Percentiles rank a stretch among this genome's conserved stretches.
Conservation (phyloP, 2,329 filamentous ascomycete genomes). For the Curvularia eragrostidis region DNA sequence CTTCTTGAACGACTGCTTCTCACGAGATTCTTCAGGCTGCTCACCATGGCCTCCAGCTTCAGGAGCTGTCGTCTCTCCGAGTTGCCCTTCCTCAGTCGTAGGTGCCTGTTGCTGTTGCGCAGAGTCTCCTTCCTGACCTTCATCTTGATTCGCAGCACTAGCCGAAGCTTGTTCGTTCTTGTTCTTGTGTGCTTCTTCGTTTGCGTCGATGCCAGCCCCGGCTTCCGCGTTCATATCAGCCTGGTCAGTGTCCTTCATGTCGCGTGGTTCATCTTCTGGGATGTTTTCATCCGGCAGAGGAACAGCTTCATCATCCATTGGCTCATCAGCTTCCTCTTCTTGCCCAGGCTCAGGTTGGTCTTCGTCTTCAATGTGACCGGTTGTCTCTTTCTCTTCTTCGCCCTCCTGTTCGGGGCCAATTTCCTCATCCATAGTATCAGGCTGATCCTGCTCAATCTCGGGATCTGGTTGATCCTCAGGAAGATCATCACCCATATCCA, state of each 20-base stretch:
- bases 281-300: constrained; percentile 58
- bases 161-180: constrained; percentile 66
- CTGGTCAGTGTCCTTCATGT: constrained; percentile 57
- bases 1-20: constrained; percentile 84
- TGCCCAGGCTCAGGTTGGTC: constrained; percentile 56
- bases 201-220: constrained; percentile 69
- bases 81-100: constrained; percentile 67
- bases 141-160: constrained; percentile 65
- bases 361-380: constrained; percentile 45
- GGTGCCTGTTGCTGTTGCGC: constrained; percentile 69
- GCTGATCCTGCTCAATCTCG: constrained; percentile 39
- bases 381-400: constrained; percentile 46
- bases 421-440: constrained; percentile 45
- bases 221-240: constrained; percentile 65
- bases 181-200: constrained; percentile 61
- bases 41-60: constrained; percentile 49
- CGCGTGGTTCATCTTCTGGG: constrained; percentile 56
- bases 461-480: constrained; percentile 43
- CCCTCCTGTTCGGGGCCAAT: constrained; percentile 42
- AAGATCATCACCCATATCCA: constrained; percentile 48
- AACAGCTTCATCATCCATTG: constrained; percentile 51
- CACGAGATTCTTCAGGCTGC: constrained; percentile 49
- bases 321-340: constrained; percentile 56
- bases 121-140: constrained; percentile 70
- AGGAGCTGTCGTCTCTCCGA: constrained; percentile 44